A percentile compares a stretch with the other conserved stretches of the same genome.
phyloP scores from a whole-genome alignment of 306 rosid species.

The Inga laurina region DNA sequence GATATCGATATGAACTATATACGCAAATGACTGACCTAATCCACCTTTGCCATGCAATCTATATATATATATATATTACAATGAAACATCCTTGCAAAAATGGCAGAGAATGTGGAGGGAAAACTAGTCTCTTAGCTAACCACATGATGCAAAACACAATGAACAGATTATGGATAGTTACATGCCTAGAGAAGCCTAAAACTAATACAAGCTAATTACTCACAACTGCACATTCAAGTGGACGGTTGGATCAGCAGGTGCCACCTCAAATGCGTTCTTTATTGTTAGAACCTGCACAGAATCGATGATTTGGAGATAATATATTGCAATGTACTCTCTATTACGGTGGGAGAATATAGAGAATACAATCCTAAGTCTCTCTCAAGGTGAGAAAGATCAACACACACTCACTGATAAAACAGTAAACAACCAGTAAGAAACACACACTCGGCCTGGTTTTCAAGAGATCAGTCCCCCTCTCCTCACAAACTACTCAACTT shows the following conservation, averaged over 20 bases:
- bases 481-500: too few species aligned
- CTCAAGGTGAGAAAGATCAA: too few species aligned
- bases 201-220: not conserved
- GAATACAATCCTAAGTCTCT: too few species aligned
- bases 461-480: too few species aligned
- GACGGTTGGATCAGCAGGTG: conserved; percentile 95
- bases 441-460: too few species aligned
- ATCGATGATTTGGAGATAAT: too few species aligned
- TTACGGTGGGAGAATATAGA: too few species aligned
- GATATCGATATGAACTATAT: not conserved
- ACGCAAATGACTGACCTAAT: not conserved
- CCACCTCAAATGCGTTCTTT: conserved; percentile 61
- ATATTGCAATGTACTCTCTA: too few species aligned
- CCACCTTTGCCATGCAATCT: not conserved
- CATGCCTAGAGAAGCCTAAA: not conserved
- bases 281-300: not conserved
- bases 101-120: not conserved
- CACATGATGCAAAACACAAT: not conserved
- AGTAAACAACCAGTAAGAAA: too few species aligned
- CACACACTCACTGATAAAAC: too few species aligned
- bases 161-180: not conserved
- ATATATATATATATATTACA: not conserved
- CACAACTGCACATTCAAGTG: conserved; percentile 71
- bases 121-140: not conserved
- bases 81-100: not conserved